Evolutionary conservation across 78 protist genomes (phyloP).

Genomic region (Planoprotostelium fungivorum): DNA sequence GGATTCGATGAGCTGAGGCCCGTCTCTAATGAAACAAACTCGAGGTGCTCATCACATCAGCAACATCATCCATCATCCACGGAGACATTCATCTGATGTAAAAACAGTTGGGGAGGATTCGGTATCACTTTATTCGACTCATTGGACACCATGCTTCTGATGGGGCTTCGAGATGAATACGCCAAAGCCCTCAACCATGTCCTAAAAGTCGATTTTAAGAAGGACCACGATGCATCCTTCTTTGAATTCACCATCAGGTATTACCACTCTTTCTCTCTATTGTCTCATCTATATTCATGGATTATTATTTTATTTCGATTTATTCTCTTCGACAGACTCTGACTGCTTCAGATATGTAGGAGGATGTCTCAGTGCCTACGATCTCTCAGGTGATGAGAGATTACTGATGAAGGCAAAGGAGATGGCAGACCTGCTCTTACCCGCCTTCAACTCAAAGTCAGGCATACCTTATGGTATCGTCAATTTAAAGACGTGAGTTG

Average conservation of each 20-base stretch:
- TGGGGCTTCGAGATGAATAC: slow-evolving; percentile 66
- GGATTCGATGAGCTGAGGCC: not conserved
- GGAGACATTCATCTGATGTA: not conserved
- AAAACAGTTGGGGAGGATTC: slow-evolving; percentile 49
- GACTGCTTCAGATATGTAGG: slow-evolving; percentile 55
- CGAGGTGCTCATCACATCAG: not conserved
- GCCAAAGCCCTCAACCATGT: slow-evolving; percentile 8
- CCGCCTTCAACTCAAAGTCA: slow-evolving; percentile 28
- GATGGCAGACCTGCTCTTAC: slow-evolving; percentile 45
- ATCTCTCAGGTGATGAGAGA: slow-evolving; percentile 20
- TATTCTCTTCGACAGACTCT: not conserved
- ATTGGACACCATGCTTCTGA: slow-evolving; percentile 61
- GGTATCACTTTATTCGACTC: slow-evolving; percentile 70
- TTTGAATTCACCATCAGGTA: not conserved
- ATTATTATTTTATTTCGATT: too few species aligned
- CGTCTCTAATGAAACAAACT: not conserved
- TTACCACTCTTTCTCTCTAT: too few species aligned
- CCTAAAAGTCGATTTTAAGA: not conserved
- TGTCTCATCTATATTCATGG: too few species aligned
- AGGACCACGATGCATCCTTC: slow-evolving; percentile 8
- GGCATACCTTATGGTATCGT: slow-evolving; percentile 53
- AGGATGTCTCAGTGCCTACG: slow-evolving; percentile 68
- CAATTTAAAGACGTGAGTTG: not conserved
- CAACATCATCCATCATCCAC: not conserved
- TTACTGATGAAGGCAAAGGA: slow-evolving; percentile 15